Conservation (phyloP, 2,329 filamentous ascomycete species). For the Curvularia hawaiiensis region DNA sequence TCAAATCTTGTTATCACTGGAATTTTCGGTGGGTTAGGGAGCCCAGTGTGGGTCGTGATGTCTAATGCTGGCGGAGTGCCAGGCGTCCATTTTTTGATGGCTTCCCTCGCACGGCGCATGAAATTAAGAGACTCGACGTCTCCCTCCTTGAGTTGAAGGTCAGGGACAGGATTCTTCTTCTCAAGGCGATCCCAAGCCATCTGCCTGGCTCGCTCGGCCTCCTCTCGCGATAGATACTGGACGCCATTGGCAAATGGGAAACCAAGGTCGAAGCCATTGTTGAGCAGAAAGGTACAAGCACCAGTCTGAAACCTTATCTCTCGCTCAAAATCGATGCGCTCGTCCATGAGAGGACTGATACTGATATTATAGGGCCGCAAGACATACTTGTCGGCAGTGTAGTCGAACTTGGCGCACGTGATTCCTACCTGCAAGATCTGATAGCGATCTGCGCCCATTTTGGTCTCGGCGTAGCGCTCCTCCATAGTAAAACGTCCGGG, state of each 20-base stretch:
- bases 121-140: constrained; percentile 60
- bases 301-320: constrained; percentile 63
- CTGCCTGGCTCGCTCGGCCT: constrained; percentile 57
- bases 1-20: constrained; percentile 57
- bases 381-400: constrained; percentile 56
- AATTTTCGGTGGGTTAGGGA: constrained; percentile 18
- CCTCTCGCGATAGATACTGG: constrained; percentile 65
- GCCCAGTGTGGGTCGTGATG: constrained; percentile 40
- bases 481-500: constrained; percentile 59
- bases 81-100: constrained; percentile 55
- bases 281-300: constrained; percentile 65
- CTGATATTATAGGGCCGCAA: constrained; percentile 69
- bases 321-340: constrained; percentile 64
- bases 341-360: constrained; percentile 61
- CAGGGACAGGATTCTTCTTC: constrained; percentile 40
- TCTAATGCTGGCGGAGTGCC: constrained; percentile 23
- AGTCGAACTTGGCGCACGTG: constrained; percentile 65
- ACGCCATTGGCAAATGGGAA: constrained; percentile 62
- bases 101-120: constrained; percentile 51
- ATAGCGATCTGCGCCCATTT: constrained; percentile 65
- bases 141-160: constrained; percentile 58
- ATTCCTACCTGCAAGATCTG: constrained; percentile 70
- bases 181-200: constrained; percentile 52
- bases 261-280: constrained; percentile 63
- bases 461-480: constrained; percentile 65